Conservation (phyloP, 495 filamentous ascomycete genomes). For the Pseudotulostoma volvatum region DNA sequence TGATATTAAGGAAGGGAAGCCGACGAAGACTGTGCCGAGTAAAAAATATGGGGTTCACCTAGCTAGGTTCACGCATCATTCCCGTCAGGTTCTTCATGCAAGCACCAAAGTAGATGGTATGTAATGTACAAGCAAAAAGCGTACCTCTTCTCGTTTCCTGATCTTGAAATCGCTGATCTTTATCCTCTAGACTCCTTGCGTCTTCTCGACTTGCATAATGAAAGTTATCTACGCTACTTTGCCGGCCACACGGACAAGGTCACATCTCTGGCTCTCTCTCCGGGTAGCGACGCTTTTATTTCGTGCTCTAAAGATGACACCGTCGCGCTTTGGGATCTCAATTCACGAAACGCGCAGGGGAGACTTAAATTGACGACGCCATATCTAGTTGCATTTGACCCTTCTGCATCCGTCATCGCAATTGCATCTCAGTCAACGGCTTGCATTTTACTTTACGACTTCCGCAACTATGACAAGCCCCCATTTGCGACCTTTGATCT, state of each 20-base stretch:
- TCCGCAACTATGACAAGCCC: conserved; percentile 76
- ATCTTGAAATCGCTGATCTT: no score
- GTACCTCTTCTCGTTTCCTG: no score
- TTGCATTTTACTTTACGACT: conserved; percentile 75
- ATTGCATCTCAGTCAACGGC: conserved; percentile 66
- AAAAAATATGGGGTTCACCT: conserved; percentile 93
- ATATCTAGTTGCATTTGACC: conserved; percentile 72
- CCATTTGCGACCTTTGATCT: conserved; percentile 82
- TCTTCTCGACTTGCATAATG: conserved; percentile 86
- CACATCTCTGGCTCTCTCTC: conserved; percentile 49
- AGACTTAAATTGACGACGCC: conserved; percentile 60
- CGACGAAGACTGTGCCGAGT: conserved; percentile 64
- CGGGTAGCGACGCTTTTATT: conserved; percentile 70
- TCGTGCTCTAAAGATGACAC: conserved; percentile 82
- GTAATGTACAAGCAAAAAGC: conserved; percentile 2
- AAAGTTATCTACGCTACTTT: conserved; percentile 89
- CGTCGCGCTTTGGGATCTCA: conserved; percentile 70
- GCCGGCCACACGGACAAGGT: conserved; percentile 71
- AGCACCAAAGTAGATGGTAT: conserved; percentile 74
- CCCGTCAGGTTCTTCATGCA: conserved; percentile 78
- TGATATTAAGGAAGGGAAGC: conserved; percentile 75
- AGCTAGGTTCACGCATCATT: conserved; percentile 83
- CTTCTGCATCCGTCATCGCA: conserved; percentile 79
- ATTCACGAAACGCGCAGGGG: conserved; percentile 56
- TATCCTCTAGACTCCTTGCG: conserved; percentile 51